Conservation (phyloP, 2,329 filamentous ascomycete species). For the Beauveria brongniartii region DNA sequence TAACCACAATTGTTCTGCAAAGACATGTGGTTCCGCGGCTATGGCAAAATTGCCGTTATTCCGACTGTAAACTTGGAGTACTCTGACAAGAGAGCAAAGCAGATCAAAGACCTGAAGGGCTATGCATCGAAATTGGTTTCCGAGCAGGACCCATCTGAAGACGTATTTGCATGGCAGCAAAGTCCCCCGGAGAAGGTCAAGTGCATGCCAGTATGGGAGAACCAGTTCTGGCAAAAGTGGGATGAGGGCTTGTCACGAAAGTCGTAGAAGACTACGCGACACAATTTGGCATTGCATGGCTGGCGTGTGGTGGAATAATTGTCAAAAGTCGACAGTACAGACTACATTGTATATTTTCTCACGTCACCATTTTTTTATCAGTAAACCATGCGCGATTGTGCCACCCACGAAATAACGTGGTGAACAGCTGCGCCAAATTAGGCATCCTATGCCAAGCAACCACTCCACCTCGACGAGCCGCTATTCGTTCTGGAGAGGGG, state of each 20-base stretch:
- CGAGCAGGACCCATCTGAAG: constrained; percentile 20
- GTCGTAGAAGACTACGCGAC: not conserved
- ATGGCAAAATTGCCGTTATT: constrained; percentile 46
- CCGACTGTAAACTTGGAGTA: constrained; percentile 50
- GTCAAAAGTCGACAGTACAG: too few species aligned
- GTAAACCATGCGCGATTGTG: too few species aligned
- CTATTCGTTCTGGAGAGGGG: too few species aligned
- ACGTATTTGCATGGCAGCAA: constrained; percentile 33
- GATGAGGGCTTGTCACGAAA: constrained; percentile 20
- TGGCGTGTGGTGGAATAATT: too few species aligned
- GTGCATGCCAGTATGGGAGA: constrained; percentile 36
- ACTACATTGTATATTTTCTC: too few species aligned
- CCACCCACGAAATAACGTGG: too few species aligned
- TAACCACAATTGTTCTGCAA: constrained; percentile 39
- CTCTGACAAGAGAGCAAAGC: constrained; percentile 32
- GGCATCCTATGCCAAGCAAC: too few species aligned
- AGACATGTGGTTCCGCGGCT: constrained; percentile 44
- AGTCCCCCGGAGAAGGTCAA: constrained; percentile 38
- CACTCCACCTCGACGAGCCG: too few species aligned
- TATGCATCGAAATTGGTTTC: constrained; percentile 33
- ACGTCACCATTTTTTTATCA: too few species aligned
- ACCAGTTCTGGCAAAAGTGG: constrained; percentile 36
- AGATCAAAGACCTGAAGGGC: constrained; percentile 43
- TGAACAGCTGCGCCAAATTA: too few species aligned
- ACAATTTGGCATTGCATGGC: not conserved